Base-by-base conservation (phyloP, 2,329 filamentous ascomycete species). In the Fusarium aywerte region DNA sequence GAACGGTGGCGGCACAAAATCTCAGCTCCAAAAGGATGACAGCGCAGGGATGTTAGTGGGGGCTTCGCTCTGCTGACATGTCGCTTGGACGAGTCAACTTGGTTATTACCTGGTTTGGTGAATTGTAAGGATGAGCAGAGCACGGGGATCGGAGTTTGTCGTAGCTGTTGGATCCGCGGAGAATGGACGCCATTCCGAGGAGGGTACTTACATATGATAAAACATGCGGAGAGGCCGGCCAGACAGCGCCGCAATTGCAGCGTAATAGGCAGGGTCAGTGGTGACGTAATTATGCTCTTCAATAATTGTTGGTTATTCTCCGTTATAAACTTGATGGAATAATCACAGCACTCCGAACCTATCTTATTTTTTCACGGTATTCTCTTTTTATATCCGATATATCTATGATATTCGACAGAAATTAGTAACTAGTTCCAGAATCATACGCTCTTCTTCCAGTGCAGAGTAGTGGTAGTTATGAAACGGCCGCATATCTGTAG, bases 41-140 rank as follows among this genome's bases (percentile, higher is more conserved):
- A 48, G 45, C 8, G 12, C 40, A 58, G 33, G 56, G 52, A 12
- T 58, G 5, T 4, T 21, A n/a, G 33, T 49, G 56, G 56, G 56
- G 56, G 56, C 52, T 45, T 45, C n/a, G 31, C n/a, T 18, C 18
- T 18, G 52, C 52, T 58, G 52, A 58, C 33, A 29, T 48, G 31
- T 20, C 36, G 45, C 13, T 25, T 39, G 20, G 31, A 36, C 36
- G 21, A 48, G 5, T 48, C 16, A 48, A 48, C 45, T 25, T 2
- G 31, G 8, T 13, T 25, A 15, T 20, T 36, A 11, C 31, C 15
- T 3, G 2, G 36, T 25, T 7, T 1, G 20, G 31, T 10, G 3
- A 15, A 42, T 23, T 43, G 8, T 6, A 1, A 15, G 16, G 2
- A 18, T 25, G 12, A 23, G 13, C 8, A 7, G 11, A 13, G 31